Evolutionary conservation across 139 green algal genomes (phyloP).

Genomic region (Chlorella sp.): DNA sequence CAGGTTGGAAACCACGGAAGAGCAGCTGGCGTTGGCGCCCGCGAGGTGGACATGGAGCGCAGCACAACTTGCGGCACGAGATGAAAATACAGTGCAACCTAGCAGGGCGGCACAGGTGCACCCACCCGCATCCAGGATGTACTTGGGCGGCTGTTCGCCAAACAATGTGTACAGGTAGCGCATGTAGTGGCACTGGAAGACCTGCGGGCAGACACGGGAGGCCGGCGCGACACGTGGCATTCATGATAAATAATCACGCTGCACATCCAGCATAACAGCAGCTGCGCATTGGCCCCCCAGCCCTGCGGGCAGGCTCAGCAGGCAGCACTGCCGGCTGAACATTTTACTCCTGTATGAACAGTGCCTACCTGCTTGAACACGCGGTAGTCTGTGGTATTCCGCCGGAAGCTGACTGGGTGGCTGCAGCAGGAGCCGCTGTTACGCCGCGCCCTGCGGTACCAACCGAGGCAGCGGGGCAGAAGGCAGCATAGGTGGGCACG

Average conservation of each 20-base stretch:
- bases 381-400: neutral
- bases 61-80: neutral
- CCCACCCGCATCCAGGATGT: conserved; percentile 31
- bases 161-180: conserved; percentile 27
- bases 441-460: neutral
- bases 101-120: no score
- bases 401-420: neutral
- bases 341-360: no score
- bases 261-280: no score
- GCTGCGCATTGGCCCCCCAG: no score
- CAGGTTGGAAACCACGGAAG: conserved; percentile 21
- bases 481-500: neutral
- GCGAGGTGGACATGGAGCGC: neutral
- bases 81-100: no score
- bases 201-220: neutral
- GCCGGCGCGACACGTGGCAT: no score
- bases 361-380: conserved; percentile 36
- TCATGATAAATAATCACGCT: no score
- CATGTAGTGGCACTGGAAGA: conserved; percentile 25
- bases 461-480: neutral
- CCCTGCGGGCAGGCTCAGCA: no score
- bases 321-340: no score
- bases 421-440: neutral
- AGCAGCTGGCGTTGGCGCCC: neutral
- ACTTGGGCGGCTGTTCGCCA: conserved; percentile 1